Evolutionary conservation across 495 filamentous ascomycete species (phyloP), one percentile per base, ranked within the genome.

Genomic region (Bathelium albidoporum): DNA sequence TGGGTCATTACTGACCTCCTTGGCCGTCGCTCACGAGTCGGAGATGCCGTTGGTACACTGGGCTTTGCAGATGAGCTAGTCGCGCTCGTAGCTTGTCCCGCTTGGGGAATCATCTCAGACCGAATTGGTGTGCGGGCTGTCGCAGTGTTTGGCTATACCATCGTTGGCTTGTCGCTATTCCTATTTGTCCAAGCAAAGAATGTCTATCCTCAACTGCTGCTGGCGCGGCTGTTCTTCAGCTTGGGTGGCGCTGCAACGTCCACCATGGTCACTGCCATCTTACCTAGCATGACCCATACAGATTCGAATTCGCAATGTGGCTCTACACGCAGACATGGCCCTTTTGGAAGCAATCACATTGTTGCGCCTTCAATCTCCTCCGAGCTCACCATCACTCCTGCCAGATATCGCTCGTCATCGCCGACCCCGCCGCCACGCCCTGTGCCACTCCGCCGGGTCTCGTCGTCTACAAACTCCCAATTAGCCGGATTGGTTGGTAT

Each of bases 41-140:
- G 94, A 32, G 86, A 96, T 78, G 86, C 90, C 2, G 91, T 96
- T 22, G 94, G 94, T 26, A 97, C 92, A 1, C 80, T 99, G 36
- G 94, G 94, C 34, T 97, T 99, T 75, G 92, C 87, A 1, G 94
- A 99, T 78, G 94, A 99, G 75, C 68, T 97, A 49, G 85, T 97
- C 31, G 94, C 90, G 2, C 80, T 99, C 62, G 80, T 91, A 28
- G 94, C 94, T 2, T 97, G 92, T 68, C 95, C 94, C 12, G 66
- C 88, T 31, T 97, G 95, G 95, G 94, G 94, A 7, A 78, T 95
- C 16, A 74, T 95, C n/a, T 92, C 88, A 26, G 94, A 99, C 76
- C 83, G 88, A 31, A 77, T 95, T 58, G 94, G 94, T 45, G 91
- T 96, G 60, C 81, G 93, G 63, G 73, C 76, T 69, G 85, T 88